Percentiles rank a stretch among this genome's conserved stretches.
Evolutionary conservation across 2,329 filamentous ascomycete species (phyloP).

Genomic region (Pestalotiopsis sp.): DNA sequence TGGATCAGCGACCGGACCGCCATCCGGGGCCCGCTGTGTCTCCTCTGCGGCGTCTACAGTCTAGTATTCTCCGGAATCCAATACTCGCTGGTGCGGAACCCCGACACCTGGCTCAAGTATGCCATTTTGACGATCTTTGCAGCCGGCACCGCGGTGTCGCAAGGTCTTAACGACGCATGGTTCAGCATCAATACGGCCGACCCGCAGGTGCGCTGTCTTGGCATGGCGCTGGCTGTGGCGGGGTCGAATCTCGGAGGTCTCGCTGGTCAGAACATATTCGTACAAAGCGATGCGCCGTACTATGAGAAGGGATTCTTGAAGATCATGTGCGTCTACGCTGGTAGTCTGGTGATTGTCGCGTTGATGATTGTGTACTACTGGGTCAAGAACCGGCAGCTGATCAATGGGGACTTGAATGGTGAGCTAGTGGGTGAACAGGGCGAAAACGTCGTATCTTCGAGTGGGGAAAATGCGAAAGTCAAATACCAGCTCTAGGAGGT

Average conservation of each 20-base stretch:
- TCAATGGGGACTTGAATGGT: not conserved
- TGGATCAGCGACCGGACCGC: slow-evolving; percentile 1
- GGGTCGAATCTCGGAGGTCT: not conserved
- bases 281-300: slow-evolving; percentile 1
- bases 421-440: slow-evolving; percentile 1
- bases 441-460: not conserved
- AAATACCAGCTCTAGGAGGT: not conserved
- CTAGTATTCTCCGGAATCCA: not conserved
- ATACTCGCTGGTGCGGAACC: not conserved
- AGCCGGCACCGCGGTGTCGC: not conserved
- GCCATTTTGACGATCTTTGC: not conserved
- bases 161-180: not conserved
- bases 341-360: not conserved
- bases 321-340: not conserved
- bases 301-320: slow-evolving; percentile 2
- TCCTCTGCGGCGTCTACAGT: not conserved
- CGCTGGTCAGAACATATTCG: not conserved
- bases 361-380: slow-evolving; percentile 6
- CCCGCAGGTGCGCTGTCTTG: not conserved
- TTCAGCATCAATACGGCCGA: slow-evolving; percentile 1
- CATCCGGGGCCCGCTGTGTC: not conserved
- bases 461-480: not conserved
- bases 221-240: not conserved
- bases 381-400: not conserved
- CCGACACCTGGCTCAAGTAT: not conserved